phyloP scores from a whole-genome alignment of 2,329 filamentous ascomycete genomes.

The Sclerotinia trifoliorum region DNA sequence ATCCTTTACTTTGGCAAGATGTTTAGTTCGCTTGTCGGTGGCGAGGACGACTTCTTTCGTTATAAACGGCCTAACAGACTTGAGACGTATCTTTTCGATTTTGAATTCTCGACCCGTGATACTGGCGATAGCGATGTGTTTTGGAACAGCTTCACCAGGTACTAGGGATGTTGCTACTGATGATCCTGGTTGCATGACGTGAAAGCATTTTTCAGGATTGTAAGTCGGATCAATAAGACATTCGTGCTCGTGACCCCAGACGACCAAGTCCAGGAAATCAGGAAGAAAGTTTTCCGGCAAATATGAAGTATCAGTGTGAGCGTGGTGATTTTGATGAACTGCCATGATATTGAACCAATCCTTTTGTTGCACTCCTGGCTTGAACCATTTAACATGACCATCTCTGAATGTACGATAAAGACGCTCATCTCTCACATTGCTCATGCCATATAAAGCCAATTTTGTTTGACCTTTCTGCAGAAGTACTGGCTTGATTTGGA shows the following conservation, averaged over 20 bases:
- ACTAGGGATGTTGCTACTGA: conserved; percentile 92
- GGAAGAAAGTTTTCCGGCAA: conserved; percentile 91
- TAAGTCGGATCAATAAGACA: conserved; percentile 81
- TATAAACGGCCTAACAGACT: conserved; percentile 86
- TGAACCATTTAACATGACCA: conserved; percentile 90
- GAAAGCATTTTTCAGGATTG: conserved; percentile 86
- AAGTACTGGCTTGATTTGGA: conserved; percentile 85
- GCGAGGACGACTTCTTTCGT: conserved; percentile 78
- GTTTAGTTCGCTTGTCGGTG: conserved; percentile 73
- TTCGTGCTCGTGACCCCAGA: conserved; percentile 98
- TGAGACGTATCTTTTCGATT: conserved; percentile 77
- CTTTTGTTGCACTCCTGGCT: conserved; percentile 71
- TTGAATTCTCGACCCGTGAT: conserved; percentile 81
- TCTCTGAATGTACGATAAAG: conserved; percentile 92
- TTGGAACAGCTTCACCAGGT: conserved; percentile 83
- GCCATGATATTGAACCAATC: conserved; percentile 97
- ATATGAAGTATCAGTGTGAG: conserved; percentile 89
- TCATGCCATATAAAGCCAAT: conserved; percentile 87
- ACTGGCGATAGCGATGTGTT: conserved; percentile 84
- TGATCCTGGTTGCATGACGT: conserved; percentile 96
- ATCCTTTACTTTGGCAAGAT: conserved; percentile 75
- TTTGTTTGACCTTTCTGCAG: conserved; percentile 93
- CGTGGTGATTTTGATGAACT: conserved; percentile 94
- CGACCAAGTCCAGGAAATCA: conserved; percentile 82
- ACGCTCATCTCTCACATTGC: conserved; percentile 93